A percentile compares a stretch with the other conserved stretches of the same genome.
Conservation (phyloP, 139 green algal genomes). For the Chlorella sorokiniana region DNA sequence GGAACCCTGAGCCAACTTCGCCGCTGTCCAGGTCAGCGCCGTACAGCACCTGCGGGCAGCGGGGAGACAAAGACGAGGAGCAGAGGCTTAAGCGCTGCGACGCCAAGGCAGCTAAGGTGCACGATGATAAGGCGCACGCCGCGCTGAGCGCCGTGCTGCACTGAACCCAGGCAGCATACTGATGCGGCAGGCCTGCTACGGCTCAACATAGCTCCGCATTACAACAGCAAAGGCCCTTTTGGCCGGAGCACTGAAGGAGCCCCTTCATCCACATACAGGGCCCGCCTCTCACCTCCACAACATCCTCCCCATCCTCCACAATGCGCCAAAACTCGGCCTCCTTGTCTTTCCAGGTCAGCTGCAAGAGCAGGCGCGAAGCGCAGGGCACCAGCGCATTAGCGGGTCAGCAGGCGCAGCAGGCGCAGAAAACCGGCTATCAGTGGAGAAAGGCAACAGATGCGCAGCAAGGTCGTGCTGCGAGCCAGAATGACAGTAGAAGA, state of each 20-base stretch:
- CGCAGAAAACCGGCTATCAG: background rate
- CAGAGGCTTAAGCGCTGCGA: too few relatives aligned
- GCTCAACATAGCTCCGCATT: too few relatives aligned
- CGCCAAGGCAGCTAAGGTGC: too few relatives aligned
- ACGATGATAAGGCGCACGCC: too few relatives aligned
- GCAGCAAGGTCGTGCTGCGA: background rate
- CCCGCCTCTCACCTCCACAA: conserved; percentile 65
- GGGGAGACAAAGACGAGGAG: too few relatives aligned
- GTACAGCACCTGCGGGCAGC: conserved; percentile 57
- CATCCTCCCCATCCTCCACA: conserved; percentile 80
- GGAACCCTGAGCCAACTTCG: conserved; percentile 67
- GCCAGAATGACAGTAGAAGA: background rate
- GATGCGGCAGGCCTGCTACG: too few relatives aligned
- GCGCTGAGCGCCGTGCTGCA: too few relatives aligned
- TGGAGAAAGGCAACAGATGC: background rate
- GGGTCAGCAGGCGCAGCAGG: background rate
- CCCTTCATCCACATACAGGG: too few relatives aligned
- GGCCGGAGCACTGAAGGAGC: too few relatives aligned
- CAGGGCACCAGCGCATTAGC: too few relatives aligned
- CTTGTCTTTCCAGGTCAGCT: conserved; percentile 52
- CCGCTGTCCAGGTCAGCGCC: conserved; percentile 80
- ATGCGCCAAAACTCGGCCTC: conserved; percentile 94
- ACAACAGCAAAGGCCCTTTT: too few relatives aligned
- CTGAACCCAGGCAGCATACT: too few relatives aligned
- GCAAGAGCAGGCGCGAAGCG: background rate